phyloP scores from a whole-genome alignment of 2,329 filamentous ascomycete species.

The Cordyceps javanica region DNA sequence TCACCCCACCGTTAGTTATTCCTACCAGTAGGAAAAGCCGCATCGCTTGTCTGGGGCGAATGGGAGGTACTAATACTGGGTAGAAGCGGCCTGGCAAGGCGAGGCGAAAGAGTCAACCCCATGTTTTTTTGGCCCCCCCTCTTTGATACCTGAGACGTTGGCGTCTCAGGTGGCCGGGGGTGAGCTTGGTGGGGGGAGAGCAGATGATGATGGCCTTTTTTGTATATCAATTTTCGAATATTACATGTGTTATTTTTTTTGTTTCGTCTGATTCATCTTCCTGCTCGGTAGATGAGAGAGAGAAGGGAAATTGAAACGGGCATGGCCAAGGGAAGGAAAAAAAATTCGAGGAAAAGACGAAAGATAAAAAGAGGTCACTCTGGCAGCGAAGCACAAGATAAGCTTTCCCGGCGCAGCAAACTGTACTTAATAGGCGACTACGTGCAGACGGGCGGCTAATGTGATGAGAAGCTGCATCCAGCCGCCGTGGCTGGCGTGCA shows the following conservation, averaged over 20 bases:
- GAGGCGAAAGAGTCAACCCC: background rate
- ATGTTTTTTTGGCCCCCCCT: no score
- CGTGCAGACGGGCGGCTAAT: constrained; percentile 1
- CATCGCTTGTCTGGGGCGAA: background rate
- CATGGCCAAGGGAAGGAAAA: no score
- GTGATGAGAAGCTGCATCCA: background rate
- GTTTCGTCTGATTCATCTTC: no score
- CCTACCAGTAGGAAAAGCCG: background rate
- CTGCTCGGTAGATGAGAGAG: no score
- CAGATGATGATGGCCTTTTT: background rate
- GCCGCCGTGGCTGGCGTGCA: background rate
- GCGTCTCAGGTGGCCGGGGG: constrained; percentile 17
- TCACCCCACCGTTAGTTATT: no score
- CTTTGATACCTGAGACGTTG: constrained; percentile 16
- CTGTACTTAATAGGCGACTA: background rate
- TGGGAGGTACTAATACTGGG: no score
- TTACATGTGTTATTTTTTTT: background rate
- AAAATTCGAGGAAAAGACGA: no score
- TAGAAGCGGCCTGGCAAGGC: background rate
- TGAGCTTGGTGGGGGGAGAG: background rate
- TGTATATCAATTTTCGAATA: background rate
- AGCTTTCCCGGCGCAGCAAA: background rate
- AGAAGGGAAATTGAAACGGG: no score
- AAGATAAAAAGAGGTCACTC: no score
- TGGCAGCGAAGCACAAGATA: no score